Evolutionary conservation across 441 rosid genomes (phyloP), one percentile per base, ranked within the genome.

Genomic region (Pelargonium australe): DNA sequence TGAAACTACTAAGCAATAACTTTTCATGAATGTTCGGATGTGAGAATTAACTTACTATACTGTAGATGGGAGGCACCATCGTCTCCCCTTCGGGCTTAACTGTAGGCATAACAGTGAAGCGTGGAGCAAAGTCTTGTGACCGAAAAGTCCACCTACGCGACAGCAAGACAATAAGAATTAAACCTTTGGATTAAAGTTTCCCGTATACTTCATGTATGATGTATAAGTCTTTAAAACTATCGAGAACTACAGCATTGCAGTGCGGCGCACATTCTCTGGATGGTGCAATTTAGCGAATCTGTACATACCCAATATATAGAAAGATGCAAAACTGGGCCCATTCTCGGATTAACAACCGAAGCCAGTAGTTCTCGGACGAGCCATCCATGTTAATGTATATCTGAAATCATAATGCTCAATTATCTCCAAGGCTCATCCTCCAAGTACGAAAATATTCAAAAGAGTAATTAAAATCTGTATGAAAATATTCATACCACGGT

Each of bases 251-350:
- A 45, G 1, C 43, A 6, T 40, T 11, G 34, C 57, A 14, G 47
- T 62, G 20, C 19, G 63, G 16, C 62, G 25, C 7, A 44, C 3
- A 19, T 1, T 28, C 41, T 1, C 19, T 1, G 20, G 19, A 31
- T 51, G 37, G 60, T 16, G 55, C 14, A 49, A 49, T 49, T 49
- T 49, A 12, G 2, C 16, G 55, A 49, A 49, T 49, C 67, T 28
- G 55, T 13, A 67, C 83, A 37, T 84, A 92, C 98, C 96, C 98
- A 37, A 93, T 85, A 71, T 85, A 90, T 28, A 87, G 77, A 77
- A 89, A 86, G 79, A 93, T 87, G 80, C 96, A 87, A 77, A 90
- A 81, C 67, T 87, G 89, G 44, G 90, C 89, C 91, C 96, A 89
- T 77, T 93, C 97, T 79, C 91, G 83, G 74, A 93, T 78, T 61